phyloP scores from a whole-genome alignment of 208 protist genomes.

The Trichomonas tenax region DNA sequence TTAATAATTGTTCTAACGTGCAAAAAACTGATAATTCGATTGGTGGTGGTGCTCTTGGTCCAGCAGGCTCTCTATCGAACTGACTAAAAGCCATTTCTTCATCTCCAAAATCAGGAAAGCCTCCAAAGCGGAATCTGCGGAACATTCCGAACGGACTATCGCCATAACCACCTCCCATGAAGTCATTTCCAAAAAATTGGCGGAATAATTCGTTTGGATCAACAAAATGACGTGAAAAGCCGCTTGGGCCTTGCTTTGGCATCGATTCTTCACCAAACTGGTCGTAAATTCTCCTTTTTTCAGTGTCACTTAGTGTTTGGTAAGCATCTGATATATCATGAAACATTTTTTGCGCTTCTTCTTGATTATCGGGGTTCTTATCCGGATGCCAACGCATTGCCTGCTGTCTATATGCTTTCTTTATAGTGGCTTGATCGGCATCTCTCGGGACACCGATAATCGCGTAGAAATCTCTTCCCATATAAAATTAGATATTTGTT shows the following conservation, averaged over 20 bases:
- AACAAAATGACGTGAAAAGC: not conserved
- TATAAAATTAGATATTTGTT: not conserved
- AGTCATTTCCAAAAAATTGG: not conserved
- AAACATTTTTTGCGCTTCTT: slow-evolving; percentile 21
- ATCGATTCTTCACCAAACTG: slow-evolving; percentile 36
- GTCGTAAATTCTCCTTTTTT: slow-evolving; percentile 42
- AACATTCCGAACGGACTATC: not conserved
- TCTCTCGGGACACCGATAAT: slow-evolving; percentile 17
- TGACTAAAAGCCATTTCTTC: not conserved
- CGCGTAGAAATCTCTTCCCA: slow-evolving; percentile 19
- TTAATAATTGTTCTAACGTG: not conserved
- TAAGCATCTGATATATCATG: slow-evolving; percentile 37
- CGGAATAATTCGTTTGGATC: slow-evolving; percentile 21
- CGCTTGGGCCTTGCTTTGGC: not conserved
- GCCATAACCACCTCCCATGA: not conserved
- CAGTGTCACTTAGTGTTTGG: slow-evolving; percentile 32
- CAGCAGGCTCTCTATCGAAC: not conserved
- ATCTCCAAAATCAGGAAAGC: not conserved
- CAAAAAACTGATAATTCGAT: not conserved
- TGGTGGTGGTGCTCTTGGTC: not conserved
- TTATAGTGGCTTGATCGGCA: not conserved
- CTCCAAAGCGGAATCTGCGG: not conserved
- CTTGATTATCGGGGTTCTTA: slow-evolving; percentile 31
- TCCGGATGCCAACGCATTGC: slow-evolving; percentile 42
- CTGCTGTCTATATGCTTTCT: slow-evolving; percentile 27